Base-by-base conservation (phyloP, 2,329 filamentous ascomycete genomes). In the Fusarium humuli region DNA sequence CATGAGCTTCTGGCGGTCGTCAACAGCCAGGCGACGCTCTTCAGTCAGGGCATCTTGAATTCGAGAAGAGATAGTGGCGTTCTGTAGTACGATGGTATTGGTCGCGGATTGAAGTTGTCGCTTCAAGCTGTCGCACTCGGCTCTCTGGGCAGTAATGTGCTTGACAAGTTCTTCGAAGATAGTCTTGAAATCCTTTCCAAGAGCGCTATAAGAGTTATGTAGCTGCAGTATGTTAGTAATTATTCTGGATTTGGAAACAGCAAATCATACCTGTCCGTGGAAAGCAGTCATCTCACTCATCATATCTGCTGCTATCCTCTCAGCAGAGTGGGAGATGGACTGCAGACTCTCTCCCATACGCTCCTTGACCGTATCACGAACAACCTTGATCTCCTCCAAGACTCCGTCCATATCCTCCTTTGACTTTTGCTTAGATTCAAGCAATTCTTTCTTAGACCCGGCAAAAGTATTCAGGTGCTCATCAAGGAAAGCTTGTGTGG, bases 341-440 rank as follows among this genome's bases (percentile, higher is more conserved):
- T 93, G 91, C 45, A 98, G 84, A 11, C 94, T 95, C 76, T 94
- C 90, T 4, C 93, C 93, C 49, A 98, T 93, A 67, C 92, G 91
- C 50, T 88, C 85, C 83, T 98, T 98, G 54, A 98, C 93, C 56
- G 93, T 91, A 78, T 97, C 92, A 23, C 95, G 89, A 25, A 98
- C 85, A n/a, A 88, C 89, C 77, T 94, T 94, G 78, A 98, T 97
- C 77, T 97, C 95, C 75, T 96, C 93, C 12, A 99, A 85, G 3
- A 97, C 91, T n/a, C 88, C 84, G 74, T 98, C 94, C 92, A 98
- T 94, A 60, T 94, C 92, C 49, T 94, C 90, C 75, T 92, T 93
- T 5, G 94, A 91, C 67, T 86, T 84, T 25, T 86, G 84, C 59
- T 90, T 92, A 74, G 92, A 90, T 44, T 87, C 83, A 27, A 92